phyloP scores from a whole-genome alignment of 2,329 filamentous ascomycete genomes.

The Ophiostoma sp. region DNA sequence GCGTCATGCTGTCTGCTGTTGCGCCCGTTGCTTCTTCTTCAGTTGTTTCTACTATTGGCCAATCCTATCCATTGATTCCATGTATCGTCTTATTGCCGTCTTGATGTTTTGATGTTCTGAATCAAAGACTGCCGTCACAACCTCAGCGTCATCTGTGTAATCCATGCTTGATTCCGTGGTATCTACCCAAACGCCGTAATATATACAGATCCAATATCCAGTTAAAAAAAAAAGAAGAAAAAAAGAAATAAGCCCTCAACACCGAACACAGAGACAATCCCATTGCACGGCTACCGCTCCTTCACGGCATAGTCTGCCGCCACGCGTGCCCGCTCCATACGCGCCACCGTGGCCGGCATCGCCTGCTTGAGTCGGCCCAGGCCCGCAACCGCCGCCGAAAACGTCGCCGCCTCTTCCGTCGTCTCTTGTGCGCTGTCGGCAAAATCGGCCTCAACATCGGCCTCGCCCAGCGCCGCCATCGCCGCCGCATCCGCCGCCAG shows the following conservation, averaged over 20 bases:
- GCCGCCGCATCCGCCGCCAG: conserved; percentile 45
- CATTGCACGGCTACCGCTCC: conserved; percentile 29
- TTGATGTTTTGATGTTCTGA: too few species aligned
- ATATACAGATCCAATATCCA: neutral
- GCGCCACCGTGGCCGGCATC: conserved; percentile 58
- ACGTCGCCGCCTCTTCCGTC: conserved; percentile 33
- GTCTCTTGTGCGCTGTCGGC: conserved; percentile 30
- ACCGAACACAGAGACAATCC: neutral
- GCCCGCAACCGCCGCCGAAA: conserved; percentile 43
- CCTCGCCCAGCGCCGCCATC: conserved; percentile 30
- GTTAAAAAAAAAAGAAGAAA: neutral
- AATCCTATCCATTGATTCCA: neutral
- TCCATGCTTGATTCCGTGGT: neutral
- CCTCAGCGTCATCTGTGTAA: neutral
- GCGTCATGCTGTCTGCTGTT: neutral
- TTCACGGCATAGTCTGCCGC: conserved; percentile 54
- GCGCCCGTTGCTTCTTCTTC: neutral
- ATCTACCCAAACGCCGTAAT: neutral
- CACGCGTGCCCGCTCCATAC: conserved; percentile 58
- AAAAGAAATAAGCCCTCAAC: neutral
- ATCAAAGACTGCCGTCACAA: neutral
- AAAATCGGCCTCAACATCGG: conserved; percentile 35
- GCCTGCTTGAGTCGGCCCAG: conserved; percentile 52
- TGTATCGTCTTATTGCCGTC: too few species aligned
- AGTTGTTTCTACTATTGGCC: neutral